Evolutionary conservation across 2,329 filamentous ascomycete genomes (phyloP).

Genomic region (Plectosphaerella sp.): DNA sequence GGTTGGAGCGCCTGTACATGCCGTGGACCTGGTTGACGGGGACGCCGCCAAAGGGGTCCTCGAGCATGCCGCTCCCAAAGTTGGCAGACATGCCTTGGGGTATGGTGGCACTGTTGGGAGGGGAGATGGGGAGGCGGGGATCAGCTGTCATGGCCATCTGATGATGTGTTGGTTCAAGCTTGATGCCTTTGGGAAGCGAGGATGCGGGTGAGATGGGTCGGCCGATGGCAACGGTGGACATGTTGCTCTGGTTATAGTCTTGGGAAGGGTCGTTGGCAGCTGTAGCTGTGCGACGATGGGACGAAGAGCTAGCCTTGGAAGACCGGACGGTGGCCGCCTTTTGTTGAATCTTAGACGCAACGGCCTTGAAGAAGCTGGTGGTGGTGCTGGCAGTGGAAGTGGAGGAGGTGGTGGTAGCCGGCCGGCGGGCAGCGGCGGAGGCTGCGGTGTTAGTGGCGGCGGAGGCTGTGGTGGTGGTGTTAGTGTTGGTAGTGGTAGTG

Average conservation of each 20-base stretch:
- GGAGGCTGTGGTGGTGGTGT: constrained; percentile 26
- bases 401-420: constrained; percentile 9
- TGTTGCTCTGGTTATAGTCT: constrained; percentile 7
- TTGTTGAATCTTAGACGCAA: constrained; percentile 34
- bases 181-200: constrained; percentile 25
- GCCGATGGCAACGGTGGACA: constrained; percentile 11
- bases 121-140: constrained; percentile 11
- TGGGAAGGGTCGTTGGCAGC: constrained; percentile 17
- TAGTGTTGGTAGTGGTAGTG: constrained; percentile 17
- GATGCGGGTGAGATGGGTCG: constrained; percentile 9
- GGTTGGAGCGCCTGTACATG: constrained; percentile 22
- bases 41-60: constrained; percentile 29
- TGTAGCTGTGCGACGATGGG: constrained; percentile 19
- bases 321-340: constrained; percentile 29
- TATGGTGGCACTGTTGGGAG: constrained; percentile 19
- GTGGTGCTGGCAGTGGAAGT: constrained; percentile 12
- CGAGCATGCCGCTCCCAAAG: constrained; percentile 30
- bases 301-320: not conserved
- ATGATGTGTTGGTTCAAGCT: constrained; percentile 21
- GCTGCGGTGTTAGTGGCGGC: constrained; percentile 1
- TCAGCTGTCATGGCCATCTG: constrained; percentile 6
- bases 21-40: constrained; percentile 18
- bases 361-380: constrained; percentile 30
- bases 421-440: constrained; percentile 10
- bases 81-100: constrained; percentile 22